phyloP scores from a whole-genome alignment of 805 yeast species.

The Debaryomyces castellii region DNA sequence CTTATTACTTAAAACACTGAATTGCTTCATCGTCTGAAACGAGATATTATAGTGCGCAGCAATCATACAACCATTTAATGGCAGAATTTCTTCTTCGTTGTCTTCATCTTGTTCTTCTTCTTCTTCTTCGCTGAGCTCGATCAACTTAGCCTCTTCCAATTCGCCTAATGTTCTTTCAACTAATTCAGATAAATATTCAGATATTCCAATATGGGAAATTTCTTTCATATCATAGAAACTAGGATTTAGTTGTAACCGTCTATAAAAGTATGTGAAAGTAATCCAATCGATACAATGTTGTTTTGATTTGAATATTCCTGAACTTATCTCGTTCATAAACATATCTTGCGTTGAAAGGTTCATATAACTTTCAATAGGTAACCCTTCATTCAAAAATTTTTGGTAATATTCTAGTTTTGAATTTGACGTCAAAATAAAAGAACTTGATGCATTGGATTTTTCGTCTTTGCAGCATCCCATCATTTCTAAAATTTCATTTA shows the following conservation, averaged over 20 bases:
- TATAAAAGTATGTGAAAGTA: slow-evolving; percentile 78
- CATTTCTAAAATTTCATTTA: slow-evolving; percentile 67
- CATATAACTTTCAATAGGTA: slow-evolving; percentile 83
- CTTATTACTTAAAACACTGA: slow-evolving; percentile 51
- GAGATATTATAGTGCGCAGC: slow-evolving; percentile 71
- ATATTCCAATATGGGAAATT: slow-evolving; percentile 62
- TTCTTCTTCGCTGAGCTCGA: slow-evolving; percentile 53
- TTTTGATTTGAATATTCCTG: slow-evolving; percentile 57
- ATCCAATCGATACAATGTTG: slow-evolving; percentile 93
- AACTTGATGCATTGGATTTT: slow-evolving; percentile 27
- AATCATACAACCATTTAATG: slow-evolving; percentile 71
- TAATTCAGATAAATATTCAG: slow-evolving; percentile 79
- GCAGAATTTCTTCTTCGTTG: slow-evolving; percentile 43
- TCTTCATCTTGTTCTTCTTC: slow-evolving; percentile 38
- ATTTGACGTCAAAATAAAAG: slow-evolving; percentile 54
- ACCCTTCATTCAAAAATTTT: slow-evolving; percentile 67
- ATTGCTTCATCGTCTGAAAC: slow-evolving; percentile 63
- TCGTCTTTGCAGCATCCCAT: slow-evolving; percentile 46
- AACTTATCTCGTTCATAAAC: slow-evolving; percentile 71
- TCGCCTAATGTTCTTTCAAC: slow-evolving; percentile 72
- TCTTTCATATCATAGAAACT: slow-evolving; percentile 81
- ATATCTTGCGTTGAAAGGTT: slow-evolving; percentile 61
- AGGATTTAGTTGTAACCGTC: slow-evolving; percentile 80
- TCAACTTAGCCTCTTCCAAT: slow-evolving; percentile 55
- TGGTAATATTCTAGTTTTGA: slow-evolving; percentile 62